phyloP scores from a whole-genome alignment of 345 rosid species.

The Excoecaria cochinchinensis region DNA sequence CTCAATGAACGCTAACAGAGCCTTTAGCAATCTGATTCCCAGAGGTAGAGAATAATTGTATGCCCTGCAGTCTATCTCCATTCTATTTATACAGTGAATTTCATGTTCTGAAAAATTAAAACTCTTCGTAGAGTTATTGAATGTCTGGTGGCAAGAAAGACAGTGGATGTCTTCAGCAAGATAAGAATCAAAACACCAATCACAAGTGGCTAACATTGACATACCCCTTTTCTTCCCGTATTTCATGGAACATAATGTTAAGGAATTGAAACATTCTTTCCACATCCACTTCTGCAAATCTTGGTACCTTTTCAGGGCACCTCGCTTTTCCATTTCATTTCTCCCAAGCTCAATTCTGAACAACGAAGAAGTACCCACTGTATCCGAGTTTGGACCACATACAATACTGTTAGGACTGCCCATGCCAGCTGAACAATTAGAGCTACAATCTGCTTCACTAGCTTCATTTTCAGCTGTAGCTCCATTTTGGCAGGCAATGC shows the following conservation, averaged over 20 bases:
- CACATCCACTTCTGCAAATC: slow-evolving; percentile 85
- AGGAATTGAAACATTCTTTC: slow-evolving; percentile 58
- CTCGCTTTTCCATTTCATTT: slow-evolving; percentile 61
- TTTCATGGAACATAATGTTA: slow-evolving; percentile 49
- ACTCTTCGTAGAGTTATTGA: slow-evolving; percentile 32
- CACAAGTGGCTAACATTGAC: slow-evolving; percentile 64
- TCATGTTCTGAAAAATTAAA: slow-evolving; percentile 38
- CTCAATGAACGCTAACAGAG: slow-evolving; percentile 65
- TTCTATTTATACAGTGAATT: slow-evolving; percentile 44
- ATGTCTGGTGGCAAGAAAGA: slow-evolving; percentile 62
- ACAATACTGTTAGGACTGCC: slow-evolving; percentile 65
- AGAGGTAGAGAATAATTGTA: slow-evolving; percentile 57
- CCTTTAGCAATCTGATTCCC: slow-evolving; percentile 73
- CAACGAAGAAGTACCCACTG: slow-evolving; percentile 47
- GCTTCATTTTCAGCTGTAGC: slow-evolving; percentile 38
- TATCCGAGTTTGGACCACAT: slow-evolving; percentile 50
- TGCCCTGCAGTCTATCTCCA: slow-evolving; percentile 32
- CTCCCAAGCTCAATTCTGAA: slow-evolving; percentile 78
- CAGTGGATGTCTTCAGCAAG: slow-evolving; percentile 58
- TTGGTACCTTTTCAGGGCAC: slow-evolving; percentile 62
- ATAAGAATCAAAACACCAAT: slow-evolving; percentile 53
- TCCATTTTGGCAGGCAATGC: slow-evolving; percentile 30
- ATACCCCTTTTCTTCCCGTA: slow-evolving; percentile 55
- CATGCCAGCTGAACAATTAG: slow-evolving; percentile 35
- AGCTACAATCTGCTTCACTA: slow-evolving; percentile 41